phyloP scores from a whole-genome alignment of 257 asterid species.

The Solanum virginianum region DNA sequence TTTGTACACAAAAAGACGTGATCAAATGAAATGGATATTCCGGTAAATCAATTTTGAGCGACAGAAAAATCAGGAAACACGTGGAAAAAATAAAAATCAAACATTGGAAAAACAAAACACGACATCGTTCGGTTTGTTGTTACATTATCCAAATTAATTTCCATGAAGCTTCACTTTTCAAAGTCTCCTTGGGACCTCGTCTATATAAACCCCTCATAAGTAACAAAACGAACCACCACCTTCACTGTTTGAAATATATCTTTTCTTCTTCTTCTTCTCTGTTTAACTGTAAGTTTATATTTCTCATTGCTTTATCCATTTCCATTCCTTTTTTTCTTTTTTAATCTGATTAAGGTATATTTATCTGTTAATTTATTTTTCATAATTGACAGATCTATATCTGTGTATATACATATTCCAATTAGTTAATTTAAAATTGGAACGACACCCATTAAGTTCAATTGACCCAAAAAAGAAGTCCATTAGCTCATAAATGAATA shows the following conservation, averaged over 20 bases:
- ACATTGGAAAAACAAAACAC: not conserved
- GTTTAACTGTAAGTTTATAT: slow-evolving; percentile 21
- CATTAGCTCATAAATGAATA: slow-evolving; percentile 23
- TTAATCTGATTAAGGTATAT: not conserved
- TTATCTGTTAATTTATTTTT: slow-evolving; percentile 14
- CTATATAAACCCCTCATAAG: slow-evolving; percentile 24
- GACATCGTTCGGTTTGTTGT: slow-evolving; percentile 7
- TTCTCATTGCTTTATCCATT: not conserved
- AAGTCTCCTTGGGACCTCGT: not conserved
- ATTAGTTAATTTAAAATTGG: not conserved
- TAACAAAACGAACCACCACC: not conserved
- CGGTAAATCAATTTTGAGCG: not conserved
- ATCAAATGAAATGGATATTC: not conserved
- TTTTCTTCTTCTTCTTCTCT: slow-evolving; percentile 10
- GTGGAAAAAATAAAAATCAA: no score
- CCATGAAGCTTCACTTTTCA: slow-evolving; percentile 16
- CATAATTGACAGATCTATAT: slow-evolving; percentile 9
- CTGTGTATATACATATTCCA: not conserved
- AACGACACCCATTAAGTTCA: not conserved
- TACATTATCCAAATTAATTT: not conserved
- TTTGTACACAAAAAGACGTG: not conserved
- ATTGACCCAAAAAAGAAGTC: not conserved
- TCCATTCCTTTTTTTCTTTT: not conserved
- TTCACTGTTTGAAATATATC: not conserved
- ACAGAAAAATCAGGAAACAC: not conserved